Conservation (phyloP, 106 monocot genomes). For the Triglochin maritima region DNA sequence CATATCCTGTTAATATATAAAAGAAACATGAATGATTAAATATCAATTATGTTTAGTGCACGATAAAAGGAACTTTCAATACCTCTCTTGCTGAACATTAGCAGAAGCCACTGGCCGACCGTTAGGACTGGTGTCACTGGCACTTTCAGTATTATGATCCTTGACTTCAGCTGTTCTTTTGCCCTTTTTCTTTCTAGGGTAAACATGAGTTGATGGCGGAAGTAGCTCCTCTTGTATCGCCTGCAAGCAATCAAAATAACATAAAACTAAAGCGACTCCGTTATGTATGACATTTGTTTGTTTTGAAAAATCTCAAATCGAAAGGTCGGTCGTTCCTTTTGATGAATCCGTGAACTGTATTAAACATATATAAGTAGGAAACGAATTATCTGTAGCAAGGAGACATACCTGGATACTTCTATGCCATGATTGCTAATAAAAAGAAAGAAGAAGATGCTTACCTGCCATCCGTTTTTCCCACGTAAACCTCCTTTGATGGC, state of each 20-base stretch:
- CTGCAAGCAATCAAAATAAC: slow-evolving; percentile 19
- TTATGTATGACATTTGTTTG: too few species aligned
- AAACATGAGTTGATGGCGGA: slow-evolving; percentile 71
- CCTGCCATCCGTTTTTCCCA: slow-evolving; percentile 97
- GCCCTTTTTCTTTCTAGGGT: slow-evolving; percentile 50
- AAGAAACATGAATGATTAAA: not conserved
- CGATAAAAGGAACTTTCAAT: not conserved
- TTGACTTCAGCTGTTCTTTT: slow-evolving; percentile 10
- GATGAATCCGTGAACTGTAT: too few species aligned
- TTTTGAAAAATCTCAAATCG: too few species aligned
- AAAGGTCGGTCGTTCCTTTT: too few species aligned
- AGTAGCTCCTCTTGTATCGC: slow-evolving; percentile 67
- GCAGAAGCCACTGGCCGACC: slow-evolving; percentile 1
- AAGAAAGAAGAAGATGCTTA: slow-evolving; percentile 13
- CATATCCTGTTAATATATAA: not conserved
- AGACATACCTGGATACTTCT: too few species aligned
- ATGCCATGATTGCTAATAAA: not conserved
- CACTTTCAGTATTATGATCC: not conserved
- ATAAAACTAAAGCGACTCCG: not conserved
- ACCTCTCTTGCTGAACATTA: slow-evolving; percentile 4
- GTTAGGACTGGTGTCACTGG: slow-evolving; percentile 3
- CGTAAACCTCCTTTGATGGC: slow-evolving; percentile 86
- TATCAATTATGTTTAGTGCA: not conserved
- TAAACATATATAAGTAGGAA: too few species aligned
- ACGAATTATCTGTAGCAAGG: too few species aligned